Evolutionary conservation across 306 rosid genomes (phyloP).

Genomic region (Cercis canadensis): DNA sequence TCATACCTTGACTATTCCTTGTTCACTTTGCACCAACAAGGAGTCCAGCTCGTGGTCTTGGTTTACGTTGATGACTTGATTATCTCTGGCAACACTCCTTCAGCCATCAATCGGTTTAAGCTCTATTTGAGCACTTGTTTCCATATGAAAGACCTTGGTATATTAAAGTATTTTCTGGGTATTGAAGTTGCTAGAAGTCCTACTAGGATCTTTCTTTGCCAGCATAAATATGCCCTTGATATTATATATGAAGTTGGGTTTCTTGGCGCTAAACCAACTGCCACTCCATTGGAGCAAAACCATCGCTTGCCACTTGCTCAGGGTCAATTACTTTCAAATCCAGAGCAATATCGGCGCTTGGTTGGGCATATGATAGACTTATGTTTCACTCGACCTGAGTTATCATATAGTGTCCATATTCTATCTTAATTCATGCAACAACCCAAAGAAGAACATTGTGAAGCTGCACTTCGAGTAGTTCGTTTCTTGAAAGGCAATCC

Average conservation of each 20-base stretch:
- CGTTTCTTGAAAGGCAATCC: neutral
- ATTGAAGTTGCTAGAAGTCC: neutral
- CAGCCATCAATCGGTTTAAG: neutral
- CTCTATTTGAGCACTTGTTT: neutral
- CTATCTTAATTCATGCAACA: conserved; percentile 22
- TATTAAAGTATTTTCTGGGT: neutral
- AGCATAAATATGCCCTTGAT: neutral
- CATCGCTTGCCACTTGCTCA: neutral
- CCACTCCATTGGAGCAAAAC: neutral
- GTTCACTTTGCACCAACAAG: neutral
- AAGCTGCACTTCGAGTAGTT: neutral
- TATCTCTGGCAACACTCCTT: neutral
- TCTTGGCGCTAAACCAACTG: neutral
- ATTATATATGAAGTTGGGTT: neutral
- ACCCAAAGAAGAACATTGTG: neutral
- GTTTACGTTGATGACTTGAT: neutral
- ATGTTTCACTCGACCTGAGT: too few relatives aligned
- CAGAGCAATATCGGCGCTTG: too few relatives aligned
- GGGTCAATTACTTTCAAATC: too few relatives aligned
- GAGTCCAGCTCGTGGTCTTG: neutral
- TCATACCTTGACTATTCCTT: neutral
- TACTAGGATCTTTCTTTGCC: neutral
- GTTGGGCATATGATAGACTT: too few relatives aligned
- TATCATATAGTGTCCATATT: neutral
- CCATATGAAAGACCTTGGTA: neutral